Conservation (phyloP, 495 filamentous ascomycete species). For the Penicillium nucicola region DNA sequence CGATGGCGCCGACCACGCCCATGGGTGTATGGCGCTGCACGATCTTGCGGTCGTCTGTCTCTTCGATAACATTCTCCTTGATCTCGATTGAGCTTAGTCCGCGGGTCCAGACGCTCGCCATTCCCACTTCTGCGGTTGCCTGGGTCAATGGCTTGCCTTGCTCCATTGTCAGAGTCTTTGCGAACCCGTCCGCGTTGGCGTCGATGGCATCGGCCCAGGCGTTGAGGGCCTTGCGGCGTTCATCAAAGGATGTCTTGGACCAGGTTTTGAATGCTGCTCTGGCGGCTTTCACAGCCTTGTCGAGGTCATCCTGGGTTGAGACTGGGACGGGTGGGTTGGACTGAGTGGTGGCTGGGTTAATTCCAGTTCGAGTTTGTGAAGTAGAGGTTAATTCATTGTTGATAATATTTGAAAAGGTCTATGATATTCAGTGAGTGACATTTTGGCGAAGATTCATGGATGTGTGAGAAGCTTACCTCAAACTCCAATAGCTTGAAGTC, state of each 20-base stretch:
- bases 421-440: background rate
- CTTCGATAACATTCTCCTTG: slow-evolving; percentile 35
- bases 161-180: slow-evolving; percentile 50
- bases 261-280: slow-evolving; percentile 49
- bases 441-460: background rate
- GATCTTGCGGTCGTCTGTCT: slow-evolving; percentile 45
- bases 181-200: slow-evolving; percentile 42
- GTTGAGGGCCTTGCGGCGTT: slow-evolving; percentile 52
- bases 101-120: slow-evolving; percentile 23
- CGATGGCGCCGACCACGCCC: slow-evolving; percentile 58
- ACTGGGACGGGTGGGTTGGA: slow-evolving; percentile 54
- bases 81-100: slow-evolving; percentile 20
- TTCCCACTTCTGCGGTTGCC: slow-evolving; percentile 21
- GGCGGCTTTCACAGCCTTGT: slow-evolving; percentile 48
- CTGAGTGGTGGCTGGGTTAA: slow-evolving; percentile 51
- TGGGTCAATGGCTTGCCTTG: slow-evolving; percentile 52
- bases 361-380: slow-evolving; percentile 29
- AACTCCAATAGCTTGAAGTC: background rate
- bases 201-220: slow-evolving; percentile 51
- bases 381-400: slow-evolving; percentile 33
- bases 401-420: slow-evolving; percentile 38
- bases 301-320: slow-evolving; percentile 49
- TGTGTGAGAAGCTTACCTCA: background rate
- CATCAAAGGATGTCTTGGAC: slow-evolving; percentile 46
- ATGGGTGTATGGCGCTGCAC: slow-evolving; percentile 54